Evolutionary conservation across 768 basidiomycete genomes (phyloP).

Genomic region (Tylopilus balloui): DNA sequence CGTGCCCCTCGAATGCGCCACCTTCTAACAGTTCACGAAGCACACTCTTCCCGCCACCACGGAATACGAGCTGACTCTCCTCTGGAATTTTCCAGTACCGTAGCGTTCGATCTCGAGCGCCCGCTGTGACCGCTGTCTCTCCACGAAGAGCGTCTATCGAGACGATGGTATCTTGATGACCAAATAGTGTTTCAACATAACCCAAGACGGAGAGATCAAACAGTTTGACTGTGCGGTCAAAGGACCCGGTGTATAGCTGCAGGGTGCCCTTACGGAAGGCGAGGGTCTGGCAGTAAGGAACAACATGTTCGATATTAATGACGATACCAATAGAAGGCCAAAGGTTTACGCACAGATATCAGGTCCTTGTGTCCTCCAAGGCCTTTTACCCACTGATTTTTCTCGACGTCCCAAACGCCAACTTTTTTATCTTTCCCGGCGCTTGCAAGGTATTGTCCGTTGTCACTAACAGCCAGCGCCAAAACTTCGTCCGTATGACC

Average conservation of each 20-base stretch:
- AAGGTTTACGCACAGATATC: conserved; percentile 56
- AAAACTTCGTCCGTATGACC: conserved; percentile 90
- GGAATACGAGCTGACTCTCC: conserved; percentile 91
- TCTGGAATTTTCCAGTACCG: conserved; percentile 97
- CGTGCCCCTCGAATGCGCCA: conserved; percentile 53
- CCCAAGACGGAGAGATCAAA: conserved; percentile 82
- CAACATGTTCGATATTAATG: neutral
- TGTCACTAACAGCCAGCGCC: conserved; percentile 75
- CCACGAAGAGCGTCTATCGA: conserved; percentile 75
- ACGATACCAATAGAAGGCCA: conserved; percentile 33
- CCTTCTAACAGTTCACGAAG: conserved; percentile 81
- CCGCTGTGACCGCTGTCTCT: conserved; percentile 83
- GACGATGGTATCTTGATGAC: conserved; percentile 88
- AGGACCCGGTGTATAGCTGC: conserved; percentile 66
- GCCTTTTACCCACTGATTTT: conserved; percentile 69
- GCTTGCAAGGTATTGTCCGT: conserved; percentile 82
- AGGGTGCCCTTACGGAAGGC: conserved; percentile 75
- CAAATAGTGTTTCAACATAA: conserved; percentile 94
- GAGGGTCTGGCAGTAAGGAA: conserved; percentile 45
- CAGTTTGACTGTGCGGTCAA: conserved; percentile 86
- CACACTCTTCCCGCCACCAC: conserved; percentile 86
- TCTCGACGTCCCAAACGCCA: conserved; percentile 82
- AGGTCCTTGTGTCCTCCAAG: conserved; percentile 76
- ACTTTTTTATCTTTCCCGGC: conserved; percentile 81
- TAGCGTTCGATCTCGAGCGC: conserved; percentile 85